These are phyloP conservation scores for Paramecium caudatum DNA, from an alignment of 73 alveolate genomes.

Conservation along the genomic window DNA sequence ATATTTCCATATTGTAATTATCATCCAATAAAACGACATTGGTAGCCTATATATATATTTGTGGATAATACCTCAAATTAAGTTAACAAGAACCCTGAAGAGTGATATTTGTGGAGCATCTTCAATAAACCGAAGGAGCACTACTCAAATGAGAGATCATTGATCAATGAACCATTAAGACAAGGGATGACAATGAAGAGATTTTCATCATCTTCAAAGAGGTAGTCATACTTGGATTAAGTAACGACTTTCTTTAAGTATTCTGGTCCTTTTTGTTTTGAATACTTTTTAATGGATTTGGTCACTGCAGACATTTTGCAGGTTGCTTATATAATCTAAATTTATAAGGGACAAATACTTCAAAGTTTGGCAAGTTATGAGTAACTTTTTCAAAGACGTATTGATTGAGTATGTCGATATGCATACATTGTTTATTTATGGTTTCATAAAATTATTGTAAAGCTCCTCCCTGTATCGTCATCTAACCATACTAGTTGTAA, in stretches of 20 bases:
- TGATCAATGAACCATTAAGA: neutral
- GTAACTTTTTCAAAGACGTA: neutral
- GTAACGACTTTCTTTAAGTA: neutral
- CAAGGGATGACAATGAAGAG: neutral
- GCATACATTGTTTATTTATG: conserved; percentile 44
- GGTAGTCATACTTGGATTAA: neutral
- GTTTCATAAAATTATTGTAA: conserved; percentile 29
- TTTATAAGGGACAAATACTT: neutral
- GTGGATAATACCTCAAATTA: neutral
- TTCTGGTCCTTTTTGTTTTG: neutral
- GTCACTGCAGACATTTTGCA: neutral
- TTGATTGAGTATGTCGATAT: neutral
- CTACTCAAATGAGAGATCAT: neutral
- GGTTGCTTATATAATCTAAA: neutral
- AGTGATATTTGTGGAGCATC: conserved; percentile 2
- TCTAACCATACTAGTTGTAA: neutral
- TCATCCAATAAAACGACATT: conserved; percentile 46
- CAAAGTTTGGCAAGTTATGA: neutral
- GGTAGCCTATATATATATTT: neutral
- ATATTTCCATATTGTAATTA: conserved; percentile 51
- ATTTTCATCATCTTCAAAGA: conserved; percentile 33
- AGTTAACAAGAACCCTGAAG: neutral
- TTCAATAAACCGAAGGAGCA: neutral
- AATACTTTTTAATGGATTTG: conserved; percentile 30
- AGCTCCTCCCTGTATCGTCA: neutral